Base-by-base conservation (phyloP, 2,329 filamentous ascomycete species). In the Colletotrichum liaoningense region DNA sequence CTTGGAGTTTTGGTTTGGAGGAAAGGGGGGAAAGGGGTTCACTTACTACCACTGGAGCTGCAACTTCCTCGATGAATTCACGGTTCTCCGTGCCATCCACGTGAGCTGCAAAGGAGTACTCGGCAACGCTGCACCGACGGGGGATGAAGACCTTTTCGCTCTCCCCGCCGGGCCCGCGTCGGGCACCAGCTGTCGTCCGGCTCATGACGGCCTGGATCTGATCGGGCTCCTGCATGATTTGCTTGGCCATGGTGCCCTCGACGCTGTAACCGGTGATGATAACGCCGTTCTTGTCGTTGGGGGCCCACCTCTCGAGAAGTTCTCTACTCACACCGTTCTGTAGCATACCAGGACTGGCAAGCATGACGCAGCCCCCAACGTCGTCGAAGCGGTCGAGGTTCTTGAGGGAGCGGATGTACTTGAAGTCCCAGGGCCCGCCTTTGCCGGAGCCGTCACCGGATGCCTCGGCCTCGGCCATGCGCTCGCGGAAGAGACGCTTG, bases 261-360 rank as follows among this genome's bases (percentile, higher is more conserved):
- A 99, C 96, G 74, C 95, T 98, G 85, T 99, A 99, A 80, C 97
- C 97, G 0, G 97, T 99, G 82, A 99, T 98, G 78, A 99, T 94
- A 56, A 99, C 95, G n/a, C 96, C 97, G 79, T 99, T 99, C 82
- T 97, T 95, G 75, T 97, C 93, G 83, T 94, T 97, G 0, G 97
- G 97, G 1, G 96, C 96, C 97, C 97, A 99, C 78, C 96, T 87
- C 85, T 99, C 97, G 5, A 99, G 89, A 11, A 99, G 86, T 81
- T 98, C 95, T 81, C 97, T 89, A 79, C 95, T 98, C 22, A 98
- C 96, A 63, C 97, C 97, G 70, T 96, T 98, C 81, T 99, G 96
- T 77, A 99, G 87, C 97, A 99, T 98, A 91, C 97, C 97, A 0
- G 97, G 97, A 78, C 94, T 97, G 5, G 97, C 97, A 67, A 99